Conservation (phyloP, 2,329 filamentous ascomycete genomes). For the Helotiales sp. region DNA sequence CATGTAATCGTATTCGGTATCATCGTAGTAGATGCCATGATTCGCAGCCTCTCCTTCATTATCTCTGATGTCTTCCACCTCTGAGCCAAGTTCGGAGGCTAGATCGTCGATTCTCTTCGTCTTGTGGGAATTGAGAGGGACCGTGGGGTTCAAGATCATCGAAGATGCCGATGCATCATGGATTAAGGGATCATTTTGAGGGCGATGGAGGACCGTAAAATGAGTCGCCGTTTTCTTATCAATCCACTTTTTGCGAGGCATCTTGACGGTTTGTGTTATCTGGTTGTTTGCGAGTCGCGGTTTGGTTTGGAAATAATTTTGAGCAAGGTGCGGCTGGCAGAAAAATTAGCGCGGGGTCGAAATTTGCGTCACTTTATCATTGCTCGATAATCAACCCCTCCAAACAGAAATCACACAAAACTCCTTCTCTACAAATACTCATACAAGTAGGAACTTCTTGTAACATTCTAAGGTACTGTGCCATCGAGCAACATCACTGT, state of each 20-base stretch:
- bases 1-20: conserved; percentile 98
- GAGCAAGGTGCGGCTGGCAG: not conserved
- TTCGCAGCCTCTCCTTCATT: conserved; percentile 97
- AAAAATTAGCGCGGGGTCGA: conserved; percentile 32
- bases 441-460: not conserved
- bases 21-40: conserved; percentile 93
- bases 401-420: conserved; percentile 43
- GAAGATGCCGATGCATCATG: conserved; percentile 87
- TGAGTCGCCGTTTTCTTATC: conserved; percentile 93
- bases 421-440: conserved; percentile 20
- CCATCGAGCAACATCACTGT: not conserved
- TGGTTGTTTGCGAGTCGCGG: conserved; percentile 31
- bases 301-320: conserved; percentile 15
- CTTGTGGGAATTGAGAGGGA: conserved; percentile 55
- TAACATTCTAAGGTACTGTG: no score
- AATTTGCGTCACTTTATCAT: conserved; percentile 35
- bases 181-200: conserved; percentile 96
- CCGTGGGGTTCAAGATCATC: conserved; percentile 82
- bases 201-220: conserved; percentile 92
- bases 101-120: conserved; percentile 77
- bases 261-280: conserved; percentile 45
- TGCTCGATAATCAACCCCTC: conserved; percentile 34
- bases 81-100: conserved; percentile 73
- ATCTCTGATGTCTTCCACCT: conserved; percentile 68
- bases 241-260: conserved; percentile 50